Conservation (phyloP, 2,329 filamentous ascomycete species). For the Zymoseptoria passerinii region DNA sequence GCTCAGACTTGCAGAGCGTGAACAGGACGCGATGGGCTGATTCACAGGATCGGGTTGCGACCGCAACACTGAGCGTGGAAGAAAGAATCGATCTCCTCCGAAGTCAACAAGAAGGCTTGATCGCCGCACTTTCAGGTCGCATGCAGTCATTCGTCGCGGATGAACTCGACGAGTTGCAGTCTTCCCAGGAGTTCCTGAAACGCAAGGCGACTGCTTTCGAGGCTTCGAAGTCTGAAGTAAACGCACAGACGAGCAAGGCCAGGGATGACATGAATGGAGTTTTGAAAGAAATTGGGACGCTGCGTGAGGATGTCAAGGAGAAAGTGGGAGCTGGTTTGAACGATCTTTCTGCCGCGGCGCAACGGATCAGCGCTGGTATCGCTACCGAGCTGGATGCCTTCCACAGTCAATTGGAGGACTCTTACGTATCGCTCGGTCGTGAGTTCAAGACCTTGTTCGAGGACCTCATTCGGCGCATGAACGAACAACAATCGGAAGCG, state of each 20-base stretch:
- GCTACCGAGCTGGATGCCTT: slow-evolving; percentile 78
- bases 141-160: slow-evolving; percentile 70
- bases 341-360: slow-evolving; percentile 72
- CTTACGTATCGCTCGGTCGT: slow-evolving; percentile 72
- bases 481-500: slow-evolving; percentile 67
- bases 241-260: slow-evolving; percentile 58
- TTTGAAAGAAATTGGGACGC: slow-evolving; percentile 81
- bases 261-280: slow-evolving; percentile 85
- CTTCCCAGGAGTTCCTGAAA: slow-evolving; percentile 62
- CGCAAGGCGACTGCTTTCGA: slow-evolving; percentile 61
- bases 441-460: slow-evolving; percentile 86
- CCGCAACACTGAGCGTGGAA: slow-evolving; percentile 71
- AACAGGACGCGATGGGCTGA: slow-evolving; percentile 74
- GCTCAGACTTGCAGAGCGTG: slow-evolving; percentile 70
- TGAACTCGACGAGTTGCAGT: slow-evolving; percentile 63
- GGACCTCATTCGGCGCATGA: slow-evolving; percentile 64
- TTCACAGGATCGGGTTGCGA: slow-evolving; percentile 65
- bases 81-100: slow-evolving; percentile 65
- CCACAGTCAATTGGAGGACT: slow-evolving; percentile 73
- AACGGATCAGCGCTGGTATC: slow-evolving; percentile 82
- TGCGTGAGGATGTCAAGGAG: slow-evolving; percentile 79
- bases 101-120: slow-evolving; percentile 60
- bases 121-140: slow-evolving; percentile 57
- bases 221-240: slow-evolving; percentile 58
- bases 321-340: slow-evolving; percentile 78